Base-by-base conservation (phyloP, 2,329 filamentous ascomycete genomes). In the Aureobasidium zeae region DNA sequence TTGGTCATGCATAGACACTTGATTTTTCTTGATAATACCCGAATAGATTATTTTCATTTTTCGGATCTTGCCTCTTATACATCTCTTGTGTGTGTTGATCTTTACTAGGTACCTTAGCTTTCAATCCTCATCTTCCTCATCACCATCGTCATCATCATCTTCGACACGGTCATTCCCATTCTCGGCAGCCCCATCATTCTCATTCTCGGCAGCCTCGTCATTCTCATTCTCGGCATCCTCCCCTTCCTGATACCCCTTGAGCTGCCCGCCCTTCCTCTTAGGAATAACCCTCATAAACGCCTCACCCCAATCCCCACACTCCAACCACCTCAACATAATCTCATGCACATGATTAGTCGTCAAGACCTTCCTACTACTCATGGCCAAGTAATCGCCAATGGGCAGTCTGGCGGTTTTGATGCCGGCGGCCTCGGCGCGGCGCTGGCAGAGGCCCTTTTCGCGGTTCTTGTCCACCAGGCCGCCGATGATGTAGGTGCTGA, bases 341-440 rank as follows among this genome's bases (percentile, higher is more conserved):
- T 96, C 89, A 34, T 91, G 77, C 1, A 98, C 91, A 57, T 98
- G 91, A 58, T 96, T 98, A 6, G 89, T 95, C 3, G 89, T 81
- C 46, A 98, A 68, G 4, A 98, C 85, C 54, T 82, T 78, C 22
- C 91, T 77, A 54, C 83, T 88, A 45, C 81, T 75, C 84, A 98
- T 93, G 51, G 86, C 75, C 71, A 98, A 81, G 62, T 86, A 96
- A 50, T 96, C 81, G n/a, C 87, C 86, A 55, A 98, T 96, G 0
- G 91, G 91, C 44, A 98, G 63, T 59, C 86, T 88, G 2, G 89
- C 91, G 0, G 91, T 96, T 51, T 82, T 81, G 54, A 98, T 77
- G 0, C 84, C 84, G 49, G 73, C 73, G 44, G 81, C 77, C 42
- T 75, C 70, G 0, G 91, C 91, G 12, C 83, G 74, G 54, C 81